phyloP scores from a whole-genome alignment of 495 filamentous ascomycete genomes.

The Talaromyces nanjingensis region DNA sequence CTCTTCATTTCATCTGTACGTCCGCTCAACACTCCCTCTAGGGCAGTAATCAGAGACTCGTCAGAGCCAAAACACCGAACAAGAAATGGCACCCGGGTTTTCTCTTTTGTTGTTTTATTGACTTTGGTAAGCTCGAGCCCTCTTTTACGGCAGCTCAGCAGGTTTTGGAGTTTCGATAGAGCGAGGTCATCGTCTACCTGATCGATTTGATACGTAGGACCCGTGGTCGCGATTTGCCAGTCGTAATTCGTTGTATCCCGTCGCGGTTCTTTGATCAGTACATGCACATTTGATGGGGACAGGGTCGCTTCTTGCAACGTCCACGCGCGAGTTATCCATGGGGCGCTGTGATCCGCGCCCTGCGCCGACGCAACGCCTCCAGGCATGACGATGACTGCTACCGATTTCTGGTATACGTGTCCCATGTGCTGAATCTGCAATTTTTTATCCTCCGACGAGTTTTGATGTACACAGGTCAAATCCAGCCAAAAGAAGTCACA shows the following conservation, averaged over 20 bases:
- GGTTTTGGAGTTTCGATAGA: conserved; percentile 1
- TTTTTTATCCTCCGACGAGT: conserved; percentile 2
- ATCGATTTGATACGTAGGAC: background rate
- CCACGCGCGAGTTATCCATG: conserved; percentile 8
- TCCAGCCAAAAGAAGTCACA: conserved; percentile 5
- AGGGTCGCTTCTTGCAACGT: conserved; percentile 7
- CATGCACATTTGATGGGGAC: conserved; percentile 5
- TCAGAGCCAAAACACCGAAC: conserved; percentile 3
- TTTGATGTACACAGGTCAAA: conserved; percentile 2
- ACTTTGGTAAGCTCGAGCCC: background rate
- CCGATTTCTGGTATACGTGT: background rate
- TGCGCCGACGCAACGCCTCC: conserved; percentile 1
- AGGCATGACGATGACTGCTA: conserved; percentile 2
- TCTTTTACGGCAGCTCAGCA: conserved; percentile 1
- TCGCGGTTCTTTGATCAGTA: background rate
- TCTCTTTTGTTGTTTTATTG: background rate
- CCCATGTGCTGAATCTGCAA: conserved; percentile 8
- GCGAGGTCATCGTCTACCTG: conserved; percentile 2
- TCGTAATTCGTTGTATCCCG: conserved; percentile 2
- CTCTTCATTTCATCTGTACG: conserved; percentile 5
- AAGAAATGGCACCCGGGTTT: background rate
- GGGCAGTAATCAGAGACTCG: background rate
- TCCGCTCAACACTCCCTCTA: conserved; percentile 1
- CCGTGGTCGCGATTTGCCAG: background rate
- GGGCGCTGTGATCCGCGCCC: background rate